Base-by-base conservation (phyloP, 1,284 basidiomycete species). In the Cryptococcus jaspeensis region DNA sequence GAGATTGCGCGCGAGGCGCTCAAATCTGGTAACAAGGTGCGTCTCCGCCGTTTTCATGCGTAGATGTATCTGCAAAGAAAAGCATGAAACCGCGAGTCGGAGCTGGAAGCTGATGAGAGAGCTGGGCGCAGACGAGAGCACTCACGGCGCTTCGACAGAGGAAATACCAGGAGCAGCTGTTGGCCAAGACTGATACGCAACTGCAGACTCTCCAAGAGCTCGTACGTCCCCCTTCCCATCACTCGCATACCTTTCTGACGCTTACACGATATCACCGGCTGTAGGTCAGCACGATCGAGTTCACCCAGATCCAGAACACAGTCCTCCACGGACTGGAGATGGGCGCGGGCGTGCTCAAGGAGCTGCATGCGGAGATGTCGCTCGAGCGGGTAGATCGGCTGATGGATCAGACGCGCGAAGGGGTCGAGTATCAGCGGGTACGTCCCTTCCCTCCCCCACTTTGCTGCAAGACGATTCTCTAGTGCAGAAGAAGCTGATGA, bases 201-300 rank as follows among this genome's bases (percentile, higher is more conserved):
- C 79, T 99, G 16, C 88, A 89, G 78, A 92, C 86, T 51, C 76
- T 99, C 51, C 92, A 98, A 76, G 87, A 92, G 63, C 81, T 99
- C 45, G 95, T 94, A 62, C 63, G 88, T 55, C 22, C 20, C 23
- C 45, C 38, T n/a, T 5, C 28, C 36, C 39, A 15, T 25, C 28
- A 15, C 16, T 25, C 41, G 13, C 1, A 12, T 39, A 1, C 16
- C 32, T 4, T 32, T 39, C 41, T 39, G 41, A 43, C 11, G 41
- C 39, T 13, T 40, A 42, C 41, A 11, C 48, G n/a, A n/a, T 38
- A n/a, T 35, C 16, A 13, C 44, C 38, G 32, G 22, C 23, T 36
- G 25, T 25, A 96, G 93, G 92, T 96, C 5, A 89, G 90, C 8
- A 90, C 88, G 0, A 97, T 99, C 70, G 95, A 99, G 75, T 98